phyloP scores from a whole-genome alignment of 805 yeast species.

The Ogataea paraovalis region DNA sequence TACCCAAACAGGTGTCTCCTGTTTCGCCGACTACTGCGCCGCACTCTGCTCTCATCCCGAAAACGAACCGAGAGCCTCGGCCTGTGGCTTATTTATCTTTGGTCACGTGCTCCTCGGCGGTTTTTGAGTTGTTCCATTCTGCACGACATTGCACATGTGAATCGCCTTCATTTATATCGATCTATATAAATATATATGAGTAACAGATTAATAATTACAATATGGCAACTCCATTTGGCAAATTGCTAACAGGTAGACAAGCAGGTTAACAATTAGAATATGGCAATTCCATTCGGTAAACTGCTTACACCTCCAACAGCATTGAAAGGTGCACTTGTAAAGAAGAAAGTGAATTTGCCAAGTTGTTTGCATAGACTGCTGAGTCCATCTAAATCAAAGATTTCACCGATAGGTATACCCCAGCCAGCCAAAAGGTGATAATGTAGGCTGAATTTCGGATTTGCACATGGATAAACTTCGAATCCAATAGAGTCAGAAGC shows the following conservation, averaged over 20 bases:
- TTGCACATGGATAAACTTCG: slow-evolving; percentile 11
- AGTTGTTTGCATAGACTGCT: slow-evolving; percentile 23
- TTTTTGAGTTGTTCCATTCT: no score
- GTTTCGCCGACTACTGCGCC: no score
- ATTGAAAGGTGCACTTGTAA: slow-evolving; percentile 31
- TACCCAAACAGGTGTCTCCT: no score
- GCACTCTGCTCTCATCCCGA: neutral
- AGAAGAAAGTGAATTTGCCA: slow-evolving; percentile 28
- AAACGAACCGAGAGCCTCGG: neutral
- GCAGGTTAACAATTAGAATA: no score
- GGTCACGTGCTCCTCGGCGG: no score
- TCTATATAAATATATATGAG: no score
- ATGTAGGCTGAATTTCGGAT: slow-evolving; percentile 8
- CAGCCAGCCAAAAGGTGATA: slow-evolving; percentile 25
- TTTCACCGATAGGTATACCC: slow-evolving; percentile 34
- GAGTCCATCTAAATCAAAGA: slow-evolving; percentile 30
- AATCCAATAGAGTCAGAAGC: slow-evolving; percentile 14
- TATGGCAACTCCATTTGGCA: slow-evolving; percentile 43
- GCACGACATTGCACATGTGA: no score
- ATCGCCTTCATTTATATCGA: no score
- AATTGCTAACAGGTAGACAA: slow-evolving; percentile 31
- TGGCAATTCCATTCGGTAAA: slow-evolving; percentile 43
- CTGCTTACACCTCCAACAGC: slow-evolving; percentile 34
- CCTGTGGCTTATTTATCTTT: neutral
- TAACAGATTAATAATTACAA: no score